Evolutionary conservation across 2,329 filamentous ascomycete species (phyloP).

Genomic region (Dothistroma pini): DNA sequence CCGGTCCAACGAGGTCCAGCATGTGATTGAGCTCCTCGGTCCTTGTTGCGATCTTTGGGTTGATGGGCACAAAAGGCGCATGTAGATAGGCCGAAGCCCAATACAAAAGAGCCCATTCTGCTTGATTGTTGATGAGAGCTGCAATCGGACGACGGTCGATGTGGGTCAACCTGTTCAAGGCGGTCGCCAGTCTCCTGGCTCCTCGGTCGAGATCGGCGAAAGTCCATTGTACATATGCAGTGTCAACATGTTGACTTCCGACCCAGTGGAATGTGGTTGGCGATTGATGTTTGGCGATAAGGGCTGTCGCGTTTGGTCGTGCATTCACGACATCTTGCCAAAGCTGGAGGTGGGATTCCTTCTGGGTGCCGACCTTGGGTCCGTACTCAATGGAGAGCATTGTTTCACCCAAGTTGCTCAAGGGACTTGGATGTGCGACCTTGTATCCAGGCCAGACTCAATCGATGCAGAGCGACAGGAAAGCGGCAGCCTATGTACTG

Average conservation of each 20-base stretch:
- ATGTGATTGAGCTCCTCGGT: constrained; percentile 33
- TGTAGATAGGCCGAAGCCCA: constrained; percentile 35
- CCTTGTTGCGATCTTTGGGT: constrained; percentile 30
- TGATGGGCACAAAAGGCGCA: constrained; percentile 33
- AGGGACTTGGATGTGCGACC: constrained; percentile 17
- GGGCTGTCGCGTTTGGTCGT: constrained; percentile 29
- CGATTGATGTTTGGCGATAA: constrained; percentile 32
- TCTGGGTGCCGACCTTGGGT: constrained; percentile 23
- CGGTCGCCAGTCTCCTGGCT: constrained; percentile 30
- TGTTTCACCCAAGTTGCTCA: constrained; percentile 24
- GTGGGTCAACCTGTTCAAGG: constrained; percentile 31
- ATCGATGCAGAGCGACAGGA: constrained; percentile 10
- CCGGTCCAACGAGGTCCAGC: constrained; percentile 30
- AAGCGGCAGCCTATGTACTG: constrained; percentile 23
- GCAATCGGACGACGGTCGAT: constrained; percentile 32
- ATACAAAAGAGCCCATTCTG: constrained; percentile 35
- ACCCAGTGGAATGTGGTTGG: constrained; percentile 31
- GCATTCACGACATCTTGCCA: constrained; percentile 32
- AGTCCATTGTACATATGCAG: constrained; percentile 31
- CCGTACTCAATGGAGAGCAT: constrained; percentile 28
- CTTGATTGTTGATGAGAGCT: constrained; percentile 32
- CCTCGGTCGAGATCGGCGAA: constrained; percentile 33
- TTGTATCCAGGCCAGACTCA: constrained; percentile 10
- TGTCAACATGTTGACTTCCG: constrained; percentile 27
- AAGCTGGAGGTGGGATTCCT: constrained; percentile 31